Conservation (phyloP, 371 early-diverging fungal genomes). For the Choanephora cucurbitarum region DNA sequence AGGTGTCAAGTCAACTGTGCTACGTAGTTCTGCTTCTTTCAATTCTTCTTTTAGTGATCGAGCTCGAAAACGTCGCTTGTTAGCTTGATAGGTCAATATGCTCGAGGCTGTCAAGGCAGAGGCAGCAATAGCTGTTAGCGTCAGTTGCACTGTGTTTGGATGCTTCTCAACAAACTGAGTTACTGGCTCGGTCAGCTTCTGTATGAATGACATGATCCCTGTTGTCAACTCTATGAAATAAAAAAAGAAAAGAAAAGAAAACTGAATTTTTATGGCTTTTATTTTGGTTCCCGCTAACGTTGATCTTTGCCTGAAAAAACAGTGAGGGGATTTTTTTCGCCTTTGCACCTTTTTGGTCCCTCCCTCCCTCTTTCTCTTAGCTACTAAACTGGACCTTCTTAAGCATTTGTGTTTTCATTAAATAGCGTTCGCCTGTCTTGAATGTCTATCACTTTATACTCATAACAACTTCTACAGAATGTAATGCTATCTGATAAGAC, state of each 20-base stretch:
- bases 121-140: slow-evolving; percentile 58
- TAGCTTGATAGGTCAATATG: slow-evolving; percentile 48
- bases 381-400: too few relatives aligned
- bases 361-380: too few relatives aligned
- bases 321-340: too few relatives aligned
- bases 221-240: neutral
- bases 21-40: slow-evolving; percentile 22
- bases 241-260: slow-evolving; percentile 11
- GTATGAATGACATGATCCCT: slow-evolving; percentile 11
- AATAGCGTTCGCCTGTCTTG: too few relatives aligned
- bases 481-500: too few relatives aligned
- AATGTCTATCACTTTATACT: too few relatives aligned
- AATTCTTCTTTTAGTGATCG: slow-evolving; percentile 49
- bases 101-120: slow-evolving; percentile 60
- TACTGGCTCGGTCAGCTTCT: slow-evolving; percentile 14
- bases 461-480: too few relatives aligned
- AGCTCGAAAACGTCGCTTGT: slow-evolving; percentile 41
- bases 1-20: slow-evolving; percentile 21
- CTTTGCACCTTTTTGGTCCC: too few relatives aligned
- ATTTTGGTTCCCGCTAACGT: too few relatives aligned
- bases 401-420: too few relatives aligned
- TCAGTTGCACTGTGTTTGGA: slow-evolving; percentile 28
- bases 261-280: too few relatives aligned
- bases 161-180: slow-evolving; percentile 19
- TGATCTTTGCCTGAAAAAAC: too few relatives aligned